phyloP scores from a whole-genome alignment of 2,329 filamentous ascomycete species.

The Balansia obtecta region DNA sequence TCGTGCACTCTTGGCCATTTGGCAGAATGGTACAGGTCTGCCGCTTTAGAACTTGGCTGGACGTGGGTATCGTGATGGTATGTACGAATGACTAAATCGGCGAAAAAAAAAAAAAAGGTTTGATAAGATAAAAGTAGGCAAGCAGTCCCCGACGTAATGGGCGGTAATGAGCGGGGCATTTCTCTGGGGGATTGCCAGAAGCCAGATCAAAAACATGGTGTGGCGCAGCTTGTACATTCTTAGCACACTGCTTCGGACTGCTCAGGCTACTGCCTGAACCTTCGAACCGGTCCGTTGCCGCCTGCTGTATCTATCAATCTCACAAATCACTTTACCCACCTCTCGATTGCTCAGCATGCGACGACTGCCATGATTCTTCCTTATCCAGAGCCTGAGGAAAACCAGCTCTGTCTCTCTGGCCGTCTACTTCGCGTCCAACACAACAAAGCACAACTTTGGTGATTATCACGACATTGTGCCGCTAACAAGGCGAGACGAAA shows the following conservation, averaged over 20 bases:
- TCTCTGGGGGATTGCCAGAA: not conserved
- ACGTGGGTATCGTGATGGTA: not conserved
- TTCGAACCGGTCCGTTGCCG: not conserved
- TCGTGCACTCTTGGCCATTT: constrained; percentile 80
- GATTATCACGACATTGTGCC: not conserved
- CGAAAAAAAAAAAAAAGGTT: not conserved
- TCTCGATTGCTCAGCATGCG: not conserved
- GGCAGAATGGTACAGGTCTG: constrained; percentile 10
- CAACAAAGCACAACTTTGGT: not conserved
- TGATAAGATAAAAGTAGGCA: constrained; percentile 1
- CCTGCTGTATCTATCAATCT: not conserved
- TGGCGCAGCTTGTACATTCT: not conserved
- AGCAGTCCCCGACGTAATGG: not conserved
- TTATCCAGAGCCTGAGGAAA: not conserved
- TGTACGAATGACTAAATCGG: not conserved
- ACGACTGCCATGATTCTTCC: not conserved
- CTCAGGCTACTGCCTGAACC: not conserved
- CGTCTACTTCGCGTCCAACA: not conserved
- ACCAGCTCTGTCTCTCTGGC: not conserved
- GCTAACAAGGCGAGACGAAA: constrained; percentile 1
- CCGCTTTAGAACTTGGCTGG: not conserved
- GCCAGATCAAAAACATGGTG: not conserved
- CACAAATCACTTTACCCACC: not conserved
- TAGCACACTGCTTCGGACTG: not conserved
- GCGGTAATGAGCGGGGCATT: not conserved